Base-by-base conservation (phyloP, 305 asterid genomes). In the Withania somnifera region DNA sequence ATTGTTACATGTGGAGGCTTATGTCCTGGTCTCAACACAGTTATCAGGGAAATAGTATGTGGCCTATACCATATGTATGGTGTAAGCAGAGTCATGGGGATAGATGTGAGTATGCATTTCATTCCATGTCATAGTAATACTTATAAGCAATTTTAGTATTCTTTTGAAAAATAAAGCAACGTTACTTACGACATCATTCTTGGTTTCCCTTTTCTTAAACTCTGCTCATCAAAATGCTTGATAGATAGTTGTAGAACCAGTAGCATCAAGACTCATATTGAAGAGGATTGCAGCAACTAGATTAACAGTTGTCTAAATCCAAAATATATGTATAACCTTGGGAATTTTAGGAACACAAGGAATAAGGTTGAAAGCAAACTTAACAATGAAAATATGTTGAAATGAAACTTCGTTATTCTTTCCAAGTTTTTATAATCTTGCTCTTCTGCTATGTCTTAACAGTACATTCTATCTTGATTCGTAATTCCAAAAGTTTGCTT, bases 1-100 rank as follows among this genome's bases (percentile, higher is more conserved):
- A 93, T 97, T 60, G 99, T 97, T 85, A 94, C 99, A 57, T 97
- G 98, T 85, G 99, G 99, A 79, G 99, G 99, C 87, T 86, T 97
- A 81, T 97, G 99, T 87, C 99, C 99, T 73, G 99, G 99, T 17
- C 91, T 94, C 13, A 97, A 97, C 90, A 97, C 98, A 6, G 98
- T 97, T 86, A 94, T 97, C 89, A 88, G 99, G 86, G 99, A 97
- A 87, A 91, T 97, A 77, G 95, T 97, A 47, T 91, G 90, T 60
- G 89, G 98, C 83, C 97, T 97, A 30, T 94, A 93, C 80, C 91
- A 93, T 85, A 97, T 97, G 97, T 97, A 93, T 87, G 98, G 98
- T 38, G 97, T 93, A 85, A 85, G 66, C 87, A 84, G 78, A 85
- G 95, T 96, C 84, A 95, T 94, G 5, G 99, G 99, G 83, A 96